Percentiles rank a stretch among this genome's conserved stretches.
Conservation (phyloP, 345 rosid species). For the Clarkia xantiana region DNA sequence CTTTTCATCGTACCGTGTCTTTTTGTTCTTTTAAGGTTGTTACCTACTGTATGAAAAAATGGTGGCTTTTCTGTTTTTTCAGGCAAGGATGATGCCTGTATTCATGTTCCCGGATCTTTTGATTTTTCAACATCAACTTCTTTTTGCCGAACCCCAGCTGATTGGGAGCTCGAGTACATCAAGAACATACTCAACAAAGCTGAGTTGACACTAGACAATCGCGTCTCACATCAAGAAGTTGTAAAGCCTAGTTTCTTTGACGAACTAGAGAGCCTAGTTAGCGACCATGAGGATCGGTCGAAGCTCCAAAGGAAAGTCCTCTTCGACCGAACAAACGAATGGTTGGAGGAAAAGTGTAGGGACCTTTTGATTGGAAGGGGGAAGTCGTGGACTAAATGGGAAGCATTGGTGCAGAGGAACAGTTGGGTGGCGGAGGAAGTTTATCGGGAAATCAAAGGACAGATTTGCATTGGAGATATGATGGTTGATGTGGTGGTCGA, state of each 20-base stretch:
- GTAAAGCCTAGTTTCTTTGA: constrained; percentile 28
- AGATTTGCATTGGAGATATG: constrained; percentile 45
- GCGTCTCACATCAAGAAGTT: constrained; percentile 23
- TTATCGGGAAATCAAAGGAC: constrained; percentile 31
- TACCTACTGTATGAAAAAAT: neutral
- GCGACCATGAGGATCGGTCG: constrained; percentile 20
- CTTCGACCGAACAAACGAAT: constrained; percentile 44
- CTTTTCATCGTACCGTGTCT: neutral
- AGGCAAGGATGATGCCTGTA: neutral
- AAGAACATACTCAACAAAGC: constrained; percentile 28
- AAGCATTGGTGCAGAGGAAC: constrained; percentile 19
- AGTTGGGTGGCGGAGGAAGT: constrained; percentile 49
- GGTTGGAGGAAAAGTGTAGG: constrained; percentile 22
- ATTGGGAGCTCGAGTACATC: constrained; percentile 53
- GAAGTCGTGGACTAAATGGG: constrained; percentile 27
- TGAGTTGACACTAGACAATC: constrained; percentile 29
- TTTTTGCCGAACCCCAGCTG: constrained; percentile 13
- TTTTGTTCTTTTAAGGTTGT: neutral
- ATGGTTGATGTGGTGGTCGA: constrained; percentile 81
- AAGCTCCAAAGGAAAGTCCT: constrained; percentile 36
- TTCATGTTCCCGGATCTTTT: too few species aligned
- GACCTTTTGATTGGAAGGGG: constrained; percentile 30
- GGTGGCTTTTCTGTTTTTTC: neutral
- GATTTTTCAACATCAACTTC: constrained; percentile 4
- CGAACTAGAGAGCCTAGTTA: constrained; percentile 26